A percentile compares a stretch with the other conserved stretches of the same genome.
Evolutionary conservation across 495 filamentous ascomycete species (phyloP).

Genomic region (Neurospora tetrasperma): DNA sequence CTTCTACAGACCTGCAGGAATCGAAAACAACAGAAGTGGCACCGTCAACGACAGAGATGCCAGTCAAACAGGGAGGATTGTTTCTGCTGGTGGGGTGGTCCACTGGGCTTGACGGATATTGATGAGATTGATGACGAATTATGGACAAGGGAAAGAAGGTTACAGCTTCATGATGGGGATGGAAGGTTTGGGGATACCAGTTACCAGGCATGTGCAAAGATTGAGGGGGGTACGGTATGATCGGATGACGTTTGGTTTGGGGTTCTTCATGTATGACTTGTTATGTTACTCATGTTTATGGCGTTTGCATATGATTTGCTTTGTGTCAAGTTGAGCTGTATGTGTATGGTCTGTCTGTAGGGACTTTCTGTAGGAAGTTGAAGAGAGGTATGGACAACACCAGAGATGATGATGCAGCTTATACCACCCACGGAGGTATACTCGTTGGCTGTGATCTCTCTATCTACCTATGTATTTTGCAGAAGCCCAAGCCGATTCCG

Average conservation of each 20-base stretch:
- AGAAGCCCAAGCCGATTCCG: too few relatives aligned
- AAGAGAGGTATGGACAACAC: neutral
- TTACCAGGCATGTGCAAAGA: neutral
- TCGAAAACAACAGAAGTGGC: neutral
- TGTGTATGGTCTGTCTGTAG: neutral
- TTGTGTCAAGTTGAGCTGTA: neutral
- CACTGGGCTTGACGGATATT: conserved; percentile 1
- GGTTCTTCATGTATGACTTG: neutral
- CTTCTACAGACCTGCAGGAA: neutral
- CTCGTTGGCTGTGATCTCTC: too few relatives aligned
- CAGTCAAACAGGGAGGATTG: neutral
- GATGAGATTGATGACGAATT: neutral
- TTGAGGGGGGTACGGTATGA: neutral
- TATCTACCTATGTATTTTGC: too few relatives aligned
- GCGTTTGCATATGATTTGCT: neutral
- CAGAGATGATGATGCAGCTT: neutral
- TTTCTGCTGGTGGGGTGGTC: neutral
- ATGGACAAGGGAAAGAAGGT: neutral
- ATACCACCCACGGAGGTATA: too few relatives aligned
- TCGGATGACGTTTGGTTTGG: neutral
- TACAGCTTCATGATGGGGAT: neutral
- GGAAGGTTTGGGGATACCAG: neutral
- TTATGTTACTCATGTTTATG: neutral
- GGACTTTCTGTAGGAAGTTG: neutral
- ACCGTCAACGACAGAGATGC: neutral